These are phyloP conservation scores for Penicillium sp. DNA, from an alignment of 2,329 filamentous ascomycete genomes.

Conservation along the genomic window DNA sequence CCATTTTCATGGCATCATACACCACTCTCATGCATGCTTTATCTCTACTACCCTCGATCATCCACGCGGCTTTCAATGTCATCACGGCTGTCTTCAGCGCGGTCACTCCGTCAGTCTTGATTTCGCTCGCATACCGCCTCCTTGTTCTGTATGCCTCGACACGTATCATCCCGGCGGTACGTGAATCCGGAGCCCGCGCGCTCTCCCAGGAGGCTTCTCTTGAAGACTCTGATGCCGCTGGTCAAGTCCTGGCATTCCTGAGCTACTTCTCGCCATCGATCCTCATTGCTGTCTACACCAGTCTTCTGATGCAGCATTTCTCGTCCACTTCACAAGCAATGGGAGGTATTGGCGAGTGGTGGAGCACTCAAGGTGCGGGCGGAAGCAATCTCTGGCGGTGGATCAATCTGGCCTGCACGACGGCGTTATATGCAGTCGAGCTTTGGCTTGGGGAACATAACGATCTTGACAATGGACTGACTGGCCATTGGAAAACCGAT, in stretches of 20 bases:
- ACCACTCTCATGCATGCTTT: constrained; percentile 84
- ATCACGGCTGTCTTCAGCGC: constrained; percentile 90
- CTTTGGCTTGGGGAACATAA: constrained; percentile 72
- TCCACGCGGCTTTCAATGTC: constrained; percentile 81
- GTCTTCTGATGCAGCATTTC: constrained; percentile 92
- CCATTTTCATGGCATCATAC: constrained; percentile 98
- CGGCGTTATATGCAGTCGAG: constrained; percentile 87
- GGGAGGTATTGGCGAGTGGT: constrained; percentile 68
- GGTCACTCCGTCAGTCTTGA: constrained; percentile 92
- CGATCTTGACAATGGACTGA: constrained; percentile 70
- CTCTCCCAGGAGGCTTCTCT: constrained; percentile 81
- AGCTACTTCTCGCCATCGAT: constrained; percentile 96
- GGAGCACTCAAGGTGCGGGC: constrained; percentile 79
- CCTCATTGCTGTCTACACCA: constrained; percentile 93
- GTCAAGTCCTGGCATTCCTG: constrained; percentile 75
- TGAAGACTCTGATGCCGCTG: constrained; percentile 81
- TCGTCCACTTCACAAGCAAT: constrained; percentile 64
- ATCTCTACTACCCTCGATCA: constrained; percentile 76
- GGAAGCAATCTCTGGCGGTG: constrained; percentile 89
- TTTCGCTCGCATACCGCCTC: constrained; percentile 88
- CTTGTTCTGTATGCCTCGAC: constrained; percentile 95
- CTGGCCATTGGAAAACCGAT: constrained; percentile 90
- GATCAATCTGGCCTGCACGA: constrained; percentile 87
- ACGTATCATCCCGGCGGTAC: constrained; percentile 90
- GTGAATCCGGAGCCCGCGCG: constrained; percentile 78